Evolutionary conservation across 148 eudicot species (phyloP).

Genomic region (Rhododendron henanense): DNA sequence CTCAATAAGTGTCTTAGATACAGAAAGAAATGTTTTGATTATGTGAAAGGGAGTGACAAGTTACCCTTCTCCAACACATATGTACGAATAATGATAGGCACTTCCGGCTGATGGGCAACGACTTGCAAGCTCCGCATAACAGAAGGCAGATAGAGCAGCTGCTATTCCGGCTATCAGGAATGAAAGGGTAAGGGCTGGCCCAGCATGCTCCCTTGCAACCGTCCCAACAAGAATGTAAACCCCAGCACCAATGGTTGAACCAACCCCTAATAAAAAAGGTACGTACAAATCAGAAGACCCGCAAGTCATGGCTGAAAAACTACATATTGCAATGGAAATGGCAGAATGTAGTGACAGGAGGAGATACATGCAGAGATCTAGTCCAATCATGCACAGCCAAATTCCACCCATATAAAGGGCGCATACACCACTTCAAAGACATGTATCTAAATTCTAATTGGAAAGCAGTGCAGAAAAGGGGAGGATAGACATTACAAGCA

Average conservation of each 20-base stretch:
- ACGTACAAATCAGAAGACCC: background rate
- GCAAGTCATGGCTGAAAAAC: background rate
- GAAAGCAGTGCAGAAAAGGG: background rate
- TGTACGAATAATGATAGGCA: conserved; percentile 91
- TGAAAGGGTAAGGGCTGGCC: conserved; percentile 84
- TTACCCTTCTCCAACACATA: conserved; percentile 89
- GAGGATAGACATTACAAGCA: background rate
- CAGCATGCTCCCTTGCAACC: conserved; percentile 90
- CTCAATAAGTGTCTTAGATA: background rate
- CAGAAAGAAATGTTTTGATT: background rate
- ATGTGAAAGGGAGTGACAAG: background rate
- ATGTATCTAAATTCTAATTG: background rate
- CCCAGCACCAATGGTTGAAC: conserved; percentile 96
- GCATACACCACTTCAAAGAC: background rate
- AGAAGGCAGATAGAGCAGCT: conserved; percentile 89
- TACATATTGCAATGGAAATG: background rate
- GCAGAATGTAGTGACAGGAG: background rate
- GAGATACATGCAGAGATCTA: background rate
- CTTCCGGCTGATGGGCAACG: conserved; percentile 99
- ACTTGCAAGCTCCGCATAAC: conserved; percentile 90
- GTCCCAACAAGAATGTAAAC: conserved; percentile 94
- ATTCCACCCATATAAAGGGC: background rate
- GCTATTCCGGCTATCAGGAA: conserved; percentile 95
- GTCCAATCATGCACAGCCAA: background rate
- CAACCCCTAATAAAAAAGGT: conserved; percentile 57